Base-by-base conservation (phyloP, 345 rosid species). In the Eutrema japonicum region DNA sequence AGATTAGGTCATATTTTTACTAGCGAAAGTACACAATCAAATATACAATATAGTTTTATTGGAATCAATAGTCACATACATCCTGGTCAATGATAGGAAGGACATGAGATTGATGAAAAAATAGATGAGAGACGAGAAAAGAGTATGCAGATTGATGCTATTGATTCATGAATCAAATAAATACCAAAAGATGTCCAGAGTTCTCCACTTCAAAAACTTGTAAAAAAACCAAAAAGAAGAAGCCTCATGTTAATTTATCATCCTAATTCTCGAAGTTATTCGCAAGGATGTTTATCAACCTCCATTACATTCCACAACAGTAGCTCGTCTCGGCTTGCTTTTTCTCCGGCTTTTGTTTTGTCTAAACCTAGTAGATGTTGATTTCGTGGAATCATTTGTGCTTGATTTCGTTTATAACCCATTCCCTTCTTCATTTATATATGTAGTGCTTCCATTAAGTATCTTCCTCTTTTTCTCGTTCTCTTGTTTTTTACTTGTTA, bases 301-400 rank as follows among this genome's bases (percentile, higher is more conserved):
- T 37, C 85, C 85, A 63, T 81, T 79, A 87, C 89, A 87, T 61
- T 85, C 88, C 13, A 88, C 87, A 3, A 87, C 90, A 67, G 94
- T 94, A 70, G 96, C 94, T 29, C 94, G 73, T 33, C 89, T 82
- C 5, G 94, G 92, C 77, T 82, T 91, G 83, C 73, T 91, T 83
- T 91, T 91, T 71, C 92, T 81, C 71, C 92, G 69, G 63, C 87
- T 91, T 53, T 89, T 84, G 46, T 66, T 84, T 41, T 80, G 85
- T 67, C 89, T 75, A 77, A 73, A 88, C 18, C 96, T 90, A 68
- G 49, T 78, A 54, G 55, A 64, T 29, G 53, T 53, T 45, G 80
- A n/a, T n/a, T n/a, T n/a, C n/a, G n/a, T n/a, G n/a, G n/a, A n/a
- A n/a, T n/a, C n/a, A n/a, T n/a, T n/a, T n/a, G n/a, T n/a, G n/a